Evolutionary conservation across 768 basidiomycete genomes (phyloP).

Genomic region (Lentinula lateritia): DNA sequence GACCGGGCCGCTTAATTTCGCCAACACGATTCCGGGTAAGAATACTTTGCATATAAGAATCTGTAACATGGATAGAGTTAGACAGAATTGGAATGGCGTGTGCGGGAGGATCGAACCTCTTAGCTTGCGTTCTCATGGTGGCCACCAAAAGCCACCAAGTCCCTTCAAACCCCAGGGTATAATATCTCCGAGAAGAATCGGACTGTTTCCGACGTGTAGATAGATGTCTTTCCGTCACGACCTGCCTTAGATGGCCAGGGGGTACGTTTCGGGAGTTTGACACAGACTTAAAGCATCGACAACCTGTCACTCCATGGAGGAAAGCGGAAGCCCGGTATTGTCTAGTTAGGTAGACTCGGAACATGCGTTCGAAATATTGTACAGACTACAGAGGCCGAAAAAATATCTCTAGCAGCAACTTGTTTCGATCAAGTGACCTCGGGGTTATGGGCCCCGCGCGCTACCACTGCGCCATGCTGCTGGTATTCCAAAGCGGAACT

Average conservation of each 20-base stretch:
- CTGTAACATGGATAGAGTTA: background rate
- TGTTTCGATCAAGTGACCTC: slow-evolving; percentile 64
- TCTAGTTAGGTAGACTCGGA: no score
- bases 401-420: slow-evolving; percentile 46
- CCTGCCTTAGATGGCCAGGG: no score
- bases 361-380: no score
- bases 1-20: background rate
- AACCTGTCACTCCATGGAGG: no score
- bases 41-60: no score
- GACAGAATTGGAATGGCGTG: background rate
- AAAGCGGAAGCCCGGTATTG: no score
- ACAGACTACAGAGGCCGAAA: background rate
- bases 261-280: background rate
- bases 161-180: background rate
- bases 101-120: background rate
- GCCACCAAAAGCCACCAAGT: background rate
- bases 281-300: no score
- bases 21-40: background rate
- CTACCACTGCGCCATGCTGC: slow-evolving; percentile 58
- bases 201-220: background rate
- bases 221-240: no score
- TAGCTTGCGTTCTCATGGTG: background rate
- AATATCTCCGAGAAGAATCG: background rate
- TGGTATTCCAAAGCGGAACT: slow-evolving; percentile 7
- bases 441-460: slow-evolving; percentile 58